Evolutionary conservation across 2,329 filamentous ascomycete genomes (phyloP), one percentile per base, ranked within the genome.

Genomic region (Ascochyta koolunga): DNA sequence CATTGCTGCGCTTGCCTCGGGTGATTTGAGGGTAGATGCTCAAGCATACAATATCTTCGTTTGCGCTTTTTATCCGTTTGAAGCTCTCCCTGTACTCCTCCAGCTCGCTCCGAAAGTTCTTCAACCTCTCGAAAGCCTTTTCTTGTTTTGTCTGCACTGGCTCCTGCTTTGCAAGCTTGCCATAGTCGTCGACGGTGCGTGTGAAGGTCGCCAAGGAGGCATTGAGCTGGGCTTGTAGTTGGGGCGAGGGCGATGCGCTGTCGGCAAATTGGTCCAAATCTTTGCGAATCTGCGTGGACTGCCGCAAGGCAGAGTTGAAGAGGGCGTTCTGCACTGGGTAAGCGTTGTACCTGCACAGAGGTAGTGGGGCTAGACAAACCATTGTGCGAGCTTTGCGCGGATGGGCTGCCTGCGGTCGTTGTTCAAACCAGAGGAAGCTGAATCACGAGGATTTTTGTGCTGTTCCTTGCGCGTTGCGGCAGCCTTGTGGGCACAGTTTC

Each of bases 121-220:
- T 89, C 54, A 96, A 83, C 38, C 95, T 86, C 71, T 96, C 91
- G 60, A 86, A 82, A 1, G 93, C 95, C 71, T 98, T 96, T 56
- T 95, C 89, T 65, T 96, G 90, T 77, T 98, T 99, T 55, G 90
- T 89, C 4, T 89, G 84, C 51, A 96, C 93, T 27, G 96, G 86
- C 76, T 99, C 95, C 67, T 93, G 90, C 62, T 90, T 90, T 1
- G 93, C 89, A 25, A 96, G 86, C 50, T 84, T 83, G 68, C 89
- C 86, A 80, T 99, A 99, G 72, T 97, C 93, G 78, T 97, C 93
- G 61, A 99, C 83, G 0, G 91, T 96, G 57, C 95, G 91, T 40
- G 89, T 86, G 75, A 99, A 92, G 55, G 92, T 86, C 37, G 89
- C 87, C 25, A 96, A 79, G 13, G 90, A 72, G 2, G 71, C 70